A percentile compares a stretch with the other conserved stretches of the same genome.
Conservation (phyloP, 257 asterid genomes). For the Vinca minor region DNA sequence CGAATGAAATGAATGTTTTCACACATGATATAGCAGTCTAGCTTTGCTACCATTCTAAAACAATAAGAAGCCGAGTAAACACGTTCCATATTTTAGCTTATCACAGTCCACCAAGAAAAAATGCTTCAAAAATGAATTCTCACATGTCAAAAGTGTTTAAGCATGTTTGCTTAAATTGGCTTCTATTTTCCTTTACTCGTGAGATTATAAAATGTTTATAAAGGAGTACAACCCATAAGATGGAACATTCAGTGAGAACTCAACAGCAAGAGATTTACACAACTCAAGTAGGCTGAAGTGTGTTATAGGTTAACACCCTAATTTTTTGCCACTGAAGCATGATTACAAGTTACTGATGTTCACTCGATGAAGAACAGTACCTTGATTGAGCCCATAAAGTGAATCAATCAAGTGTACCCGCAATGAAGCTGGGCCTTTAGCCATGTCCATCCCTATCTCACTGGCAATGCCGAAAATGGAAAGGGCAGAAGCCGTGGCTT, state of each 20-base stretch:
- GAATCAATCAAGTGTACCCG: conserved; percentile 64
- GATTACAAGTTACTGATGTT: conserved; percentile 32
- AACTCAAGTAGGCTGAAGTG: background rate
- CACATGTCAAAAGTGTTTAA: too few relatives aligned
- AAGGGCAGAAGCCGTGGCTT: conserved; percentile 76
- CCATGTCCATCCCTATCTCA: conserved; percentile 53
- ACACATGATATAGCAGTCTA: too few relatives aligned
- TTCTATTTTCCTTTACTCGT: background rate
- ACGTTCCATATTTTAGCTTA: too few relatives aligned
- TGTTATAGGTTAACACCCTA: background rate
- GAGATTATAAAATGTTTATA: background rate
- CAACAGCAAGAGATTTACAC: background rate
- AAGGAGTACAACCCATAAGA: background rate
- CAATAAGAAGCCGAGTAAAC: too few relatives aligned
- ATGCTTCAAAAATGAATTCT: too few relatives aligned
- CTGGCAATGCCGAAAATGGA: conserved; percentile 74
- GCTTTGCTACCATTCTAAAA: too few relatives aligned
- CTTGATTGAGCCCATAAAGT: conserved; percentile 47
- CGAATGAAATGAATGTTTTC: too few relatives aligned
- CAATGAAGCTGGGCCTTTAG: conserved; percentile 77
- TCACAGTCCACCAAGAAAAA: too few relatives aligned
- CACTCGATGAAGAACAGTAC: conserved; percentile 28
- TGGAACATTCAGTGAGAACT: background rate
- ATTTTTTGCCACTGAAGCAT: background rate
- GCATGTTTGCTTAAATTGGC: too few relatives aligned